Conservation (phyloP, 225 moss, liverwort and hornwort genomes). For the Antitrichia curtipendula region DNA sequence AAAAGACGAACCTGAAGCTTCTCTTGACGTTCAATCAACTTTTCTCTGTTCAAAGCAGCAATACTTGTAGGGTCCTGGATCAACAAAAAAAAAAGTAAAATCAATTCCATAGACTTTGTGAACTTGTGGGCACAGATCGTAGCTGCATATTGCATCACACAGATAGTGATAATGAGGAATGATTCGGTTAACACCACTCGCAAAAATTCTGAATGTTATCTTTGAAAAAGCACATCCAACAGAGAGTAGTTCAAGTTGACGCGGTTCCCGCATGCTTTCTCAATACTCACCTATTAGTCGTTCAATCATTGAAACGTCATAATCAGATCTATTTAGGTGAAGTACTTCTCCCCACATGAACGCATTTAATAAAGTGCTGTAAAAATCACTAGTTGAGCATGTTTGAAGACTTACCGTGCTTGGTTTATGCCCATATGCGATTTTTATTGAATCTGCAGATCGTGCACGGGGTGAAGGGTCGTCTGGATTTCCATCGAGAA, state of each 20-base stretch:
- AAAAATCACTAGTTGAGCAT: background rate
- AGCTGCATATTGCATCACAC: background rate
- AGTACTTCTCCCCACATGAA: background rate
- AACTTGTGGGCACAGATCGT: background rate
- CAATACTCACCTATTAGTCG: background rate
- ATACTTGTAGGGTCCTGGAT: conserved; percentile 57
- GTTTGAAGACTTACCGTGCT: conserved; percentile 28
- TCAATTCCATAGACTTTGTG: background rate
- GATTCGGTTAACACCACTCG: background rate
- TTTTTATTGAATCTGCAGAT: conserved; percentile 73
- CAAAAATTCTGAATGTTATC: background rate
- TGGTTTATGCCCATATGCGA: conserved; percentile 68
- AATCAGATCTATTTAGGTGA: background rate
- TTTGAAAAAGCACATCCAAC: background rate
- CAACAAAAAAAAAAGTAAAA: background rate
- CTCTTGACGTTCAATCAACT: conserved; percentile 81
- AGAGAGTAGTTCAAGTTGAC: background rate
- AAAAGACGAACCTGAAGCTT: conserved; percentile 58
- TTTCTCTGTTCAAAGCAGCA: conserved; percentile 62
- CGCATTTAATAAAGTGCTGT: too few relatives aligned
- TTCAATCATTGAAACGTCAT: background rate
- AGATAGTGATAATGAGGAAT: background rate
- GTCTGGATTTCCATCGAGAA: conserved; percentile 38
- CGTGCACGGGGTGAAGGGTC: conserved; percentile 41
- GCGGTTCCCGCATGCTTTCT: background rate